Evolutionary conservation across 2,329 filamentous ascomycete species (phyloP), one percentile per base, ranked within the genome.

Genomic region (Thelonectria discophora): DNA sequence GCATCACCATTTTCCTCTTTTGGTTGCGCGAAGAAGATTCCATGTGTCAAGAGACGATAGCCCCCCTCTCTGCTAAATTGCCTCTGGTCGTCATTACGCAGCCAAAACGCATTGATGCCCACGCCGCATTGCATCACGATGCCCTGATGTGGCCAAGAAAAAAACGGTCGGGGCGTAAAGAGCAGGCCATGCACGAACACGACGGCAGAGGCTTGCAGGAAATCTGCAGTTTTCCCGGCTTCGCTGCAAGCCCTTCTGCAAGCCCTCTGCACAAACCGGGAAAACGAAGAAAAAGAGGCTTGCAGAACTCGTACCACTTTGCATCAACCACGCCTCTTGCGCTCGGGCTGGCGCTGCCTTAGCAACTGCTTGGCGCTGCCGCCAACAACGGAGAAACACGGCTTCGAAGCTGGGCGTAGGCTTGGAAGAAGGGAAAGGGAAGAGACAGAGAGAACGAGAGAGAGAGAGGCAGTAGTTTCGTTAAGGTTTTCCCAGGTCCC

Each of bases 281-380:
- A n/a, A n/a, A n/a, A n/a, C n/a, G n/a, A n/a, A n/a, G n/a, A n/a
- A 46, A 57, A 57, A 20, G 39, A 32, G 45, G 51, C 32, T 40
- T 47, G 40, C 9, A 18, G 8, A n/a, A 39, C 34, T 56, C 58
- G 58, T 51, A 56, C 42, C 52, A 61, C 45, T 45, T 56, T 30
- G 17, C 47, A 60, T 42, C 45, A 45, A 24, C 37, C 48, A 43
- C 18, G 39, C 58, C 32, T 27, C 42, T 37, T 52, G 58, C 55
- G 58, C 58, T 61, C 58, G 58, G 52, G 55, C 58, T 61, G 58
- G 58, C 58, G 58, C 9, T 49, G 43, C 48, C 15, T 40, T 43
- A 46, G 53, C 24, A 52, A 30, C 48, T 17, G 18, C 20, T 46
- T 51, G 52, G 51, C 58, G 47, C 40, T 17, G 21, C 54, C 21